Conservation (phyloP, 352 stramenopile genomes). For the Blastocystis sp. region DNA sequence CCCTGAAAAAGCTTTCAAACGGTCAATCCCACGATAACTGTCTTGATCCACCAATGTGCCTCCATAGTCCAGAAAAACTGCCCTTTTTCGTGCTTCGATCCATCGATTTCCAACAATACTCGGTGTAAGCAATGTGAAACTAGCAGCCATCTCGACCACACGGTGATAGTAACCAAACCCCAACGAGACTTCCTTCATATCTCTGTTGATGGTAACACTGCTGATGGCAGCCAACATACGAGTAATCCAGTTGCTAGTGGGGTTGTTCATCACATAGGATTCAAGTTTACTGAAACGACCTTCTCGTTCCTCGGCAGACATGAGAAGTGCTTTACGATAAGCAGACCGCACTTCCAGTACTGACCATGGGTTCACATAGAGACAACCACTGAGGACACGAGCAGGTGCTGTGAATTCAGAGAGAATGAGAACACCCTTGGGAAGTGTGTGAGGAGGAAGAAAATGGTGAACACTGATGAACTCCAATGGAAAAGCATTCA, state of each 20-base stretch:
- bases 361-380: constrained; percentile 96
- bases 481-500: constrained; percentile 80
- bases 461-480: not conserved
- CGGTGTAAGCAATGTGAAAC: constrained; percentile 85
- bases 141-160: constrained; percentile 87
- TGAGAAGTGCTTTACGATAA: constrained; percentile 71
- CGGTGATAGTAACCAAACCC: constrained; percentile 84
- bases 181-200: constrained; percentile 81
- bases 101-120: constrained; percentile 81
- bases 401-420: constrained; percentile 94
- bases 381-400: constrained; percentile 85
- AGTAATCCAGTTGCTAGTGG: constrained; percentile 88
- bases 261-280: constrained; percentile 86
- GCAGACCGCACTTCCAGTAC: constrained; percentile 76
- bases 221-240: constrained; percentile 89
- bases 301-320: constrained; percentile 69
- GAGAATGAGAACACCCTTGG: constrained; percentile 80
- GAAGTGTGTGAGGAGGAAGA: not conserved
- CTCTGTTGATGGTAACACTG: constrained; percentile 78
- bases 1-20: constrained; percentile 65
- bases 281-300: constrained; percentile 74
- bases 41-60: constrained; percentile 89
- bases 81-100: constrained; percentile 70
- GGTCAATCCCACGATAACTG: constrained; percentile 43
- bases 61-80: constrained; percentile 96